Percentiles rank a stretch among this genome's conserved stretches.
These are phyloP conservation scores for Trametes cubensis DNA, from an alignment of 768 basidiomycete genomes.

Conservation along the genomic window DNA sequence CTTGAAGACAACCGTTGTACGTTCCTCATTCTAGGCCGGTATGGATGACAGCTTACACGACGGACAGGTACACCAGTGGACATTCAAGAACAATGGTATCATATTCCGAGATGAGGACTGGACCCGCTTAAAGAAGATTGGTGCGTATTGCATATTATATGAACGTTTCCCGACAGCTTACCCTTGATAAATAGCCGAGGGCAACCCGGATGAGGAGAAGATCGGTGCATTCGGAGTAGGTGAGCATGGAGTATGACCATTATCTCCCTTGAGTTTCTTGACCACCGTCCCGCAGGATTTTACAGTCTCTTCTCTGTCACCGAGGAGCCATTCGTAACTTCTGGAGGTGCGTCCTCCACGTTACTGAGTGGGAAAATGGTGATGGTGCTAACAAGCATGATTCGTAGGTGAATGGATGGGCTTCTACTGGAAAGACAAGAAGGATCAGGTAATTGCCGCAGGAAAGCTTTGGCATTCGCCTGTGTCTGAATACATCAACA, in stretches of 20 bases:
- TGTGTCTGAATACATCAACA: slow-evolving; percentile 34
- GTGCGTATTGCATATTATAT: slow-evolving; percentile 36
- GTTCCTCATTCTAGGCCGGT: slow-evolving; percentile 22
- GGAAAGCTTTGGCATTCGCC: neutral
- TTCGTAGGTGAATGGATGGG: slow-evolving; percentile 83
- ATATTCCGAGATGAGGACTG: slow-evolving; percentile 86
- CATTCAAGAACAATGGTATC: slow-evolving; percentile 87
- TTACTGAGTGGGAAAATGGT: no score
- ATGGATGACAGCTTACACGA: neutral
- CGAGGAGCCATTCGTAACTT: slow-evolving; percentile 81
- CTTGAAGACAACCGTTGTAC: slow-evolving; percentile 63
- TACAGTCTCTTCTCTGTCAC: slow-evolving; percentile 84
- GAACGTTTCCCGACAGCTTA: neutral
- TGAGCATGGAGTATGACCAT: slow-evolving; percentile 31
- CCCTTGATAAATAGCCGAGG: slow-evolving; percentile 62
- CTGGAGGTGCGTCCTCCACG: slow-evolving; percentile 74
- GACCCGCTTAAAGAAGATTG: slow-evolving; percentile 88
- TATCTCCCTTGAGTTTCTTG: neutral
- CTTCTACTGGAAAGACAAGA: slow-evolving; percentile 94
- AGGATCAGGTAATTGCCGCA: slow-evolving; percentile 65
- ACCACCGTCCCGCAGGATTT: slow-evolving; percentile 49
- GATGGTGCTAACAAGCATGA: neutral
- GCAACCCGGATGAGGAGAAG: slow-evolving; percentile 93
- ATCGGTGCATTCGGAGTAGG: slow-evolving; percentile 96
- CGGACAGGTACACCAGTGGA: slow-evolving; percentile 73